Percentiles rank a stretch among this genome's conserved stretches.
Conservation (phyloP, 2,329 filamentous ascomycete species). For the Didymella exigua region DNA sequence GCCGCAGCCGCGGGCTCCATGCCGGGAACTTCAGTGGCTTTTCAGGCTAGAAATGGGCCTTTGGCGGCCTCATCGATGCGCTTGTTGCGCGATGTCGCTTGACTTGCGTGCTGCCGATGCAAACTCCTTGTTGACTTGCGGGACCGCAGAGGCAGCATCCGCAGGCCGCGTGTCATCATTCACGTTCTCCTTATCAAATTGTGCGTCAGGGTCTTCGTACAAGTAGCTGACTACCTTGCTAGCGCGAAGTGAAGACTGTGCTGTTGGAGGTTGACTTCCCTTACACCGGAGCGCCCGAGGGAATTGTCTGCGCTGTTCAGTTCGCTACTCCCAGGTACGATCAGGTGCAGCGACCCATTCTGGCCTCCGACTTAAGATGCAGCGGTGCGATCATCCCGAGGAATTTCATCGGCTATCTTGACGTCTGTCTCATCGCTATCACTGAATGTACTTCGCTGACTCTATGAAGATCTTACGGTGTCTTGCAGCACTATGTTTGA, state of each 20-base stretch:
- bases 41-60: neutral
- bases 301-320: neutral
- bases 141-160: neutral
- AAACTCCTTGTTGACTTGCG: neutral
- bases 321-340: neutral
- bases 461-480: neutral
- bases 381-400: neutral
- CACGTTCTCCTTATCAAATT: neutral
- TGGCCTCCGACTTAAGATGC: neutral
- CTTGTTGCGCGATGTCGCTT: neutral
- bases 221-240: neutral
- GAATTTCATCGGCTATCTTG: neutral
- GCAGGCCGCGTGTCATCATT: neutral
- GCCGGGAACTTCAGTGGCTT: neutral
- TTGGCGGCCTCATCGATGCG: neutral
- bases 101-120: neutral
- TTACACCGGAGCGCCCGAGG: neutral
- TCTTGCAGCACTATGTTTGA: neutral
- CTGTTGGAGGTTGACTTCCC: neutral
- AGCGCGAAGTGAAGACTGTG: neutral
- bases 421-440: neutral
- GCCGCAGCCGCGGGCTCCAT: neutral
- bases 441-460: neutral
- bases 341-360: neutral
- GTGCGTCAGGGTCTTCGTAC: neutral